Evolutionary conservation across 1,284 basidiomycete species (phyloP), one percentile per base, ranked within the genome.

Genomic region (Porogramme epimiltina): DNA sequence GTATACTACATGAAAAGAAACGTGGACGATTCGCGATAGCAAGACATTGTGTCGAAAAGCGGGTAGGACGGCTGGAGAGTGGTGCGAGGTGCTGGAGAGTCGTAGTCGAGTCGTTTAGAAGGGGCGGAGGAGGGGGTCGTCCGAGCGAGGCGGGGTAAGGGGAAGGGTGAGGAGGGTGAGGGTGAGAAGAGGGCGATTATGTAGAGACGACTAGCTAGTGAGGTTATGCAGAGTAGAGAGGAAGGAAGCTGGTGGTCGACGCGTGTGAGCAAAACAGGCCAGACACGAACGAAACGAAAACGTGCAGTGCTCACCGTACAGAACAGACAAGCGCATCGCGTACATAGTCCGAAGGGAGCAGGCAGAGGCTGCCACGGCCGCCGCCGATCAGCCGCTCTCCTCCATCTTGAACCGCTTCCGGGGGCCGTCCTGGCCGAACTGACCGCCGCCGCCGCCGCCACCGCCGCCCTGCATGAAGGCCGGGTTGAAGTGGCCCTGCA

Each of bases 401-500:
- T 81, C 78, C 50, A 72, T 66, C 57, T 75, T 73, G 64, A 73
- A 80, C 36, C 79, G 70, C 58, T 87, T 87, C 64, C 79, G 72
- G 31, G 80, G 77, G 39, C 80, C 80, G 59, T 81, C 77, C 34
- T 71, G 71, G 47, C 68, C 73, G 56, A 70, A 72, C 57, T 73
- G 71, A 45, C 71, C 73, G 31, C 67, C 69, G 13, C 69, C 70
- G 28, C 72, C 72, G 23, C 68, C 70, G 23, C 64, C 67, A 20
- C 70, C 69, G 22, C 67, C 69, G 42, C 73, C 76, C 64, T 78
- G 78, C 73, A 86, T 83, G 66, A 89, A 89, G 31, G 84, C 84
- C 10, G 85, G 85, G 66, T 88, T 88, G 71, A 85, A 82, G 69
- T 88, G 84, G 16, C 84, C 84, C 53, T 70, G 70, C 61, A 78